Conservation (phyloP, 345 rosid genomes). For the Eucalyptus curtisii region DNA sequence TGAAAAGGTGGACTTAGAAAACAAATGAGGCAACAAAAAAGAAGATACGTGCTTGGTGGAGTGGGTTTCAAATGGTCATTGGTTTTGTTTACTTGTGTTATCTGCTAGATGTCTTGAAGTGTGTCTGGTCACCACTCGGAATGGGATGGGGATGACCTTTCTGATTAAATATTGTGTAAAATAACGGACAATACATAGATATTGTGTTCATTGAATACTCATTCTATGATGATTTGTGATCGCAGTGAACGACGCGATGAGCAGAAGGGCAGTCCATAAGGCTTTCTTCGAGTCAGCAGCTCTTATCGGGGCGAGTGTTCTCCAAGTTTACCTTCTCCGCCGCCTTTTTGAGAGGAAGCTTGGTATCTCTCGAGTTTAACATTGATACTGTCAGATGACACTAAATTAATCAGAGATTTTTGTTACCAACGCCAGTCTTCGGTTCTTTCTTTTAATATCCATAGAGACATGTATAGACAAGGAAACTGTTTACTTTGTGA, state of each 20-base stretch:
- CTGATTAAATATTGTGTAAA: not conserved
- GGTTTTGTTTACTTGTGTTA: not conserved
- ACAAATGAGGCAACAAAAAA: not conserved
- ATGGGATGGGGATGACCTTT: not conserved
- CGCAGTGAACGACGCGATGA: slow-evolving; percentile 60
- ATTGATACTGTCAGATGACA: not conserved
- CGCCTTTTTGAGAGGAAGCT: slow-evolving; percentile 57
- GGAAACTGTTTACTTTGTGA: not conserved
- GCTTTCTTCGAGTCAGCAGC: slow-evolving; percentile 55
- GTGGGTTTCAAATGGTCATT: not conserved
- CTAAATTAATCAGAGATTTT: not conserved
- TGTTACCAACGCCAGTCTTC: not conserved
- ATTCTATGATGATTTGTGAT: not conserved
- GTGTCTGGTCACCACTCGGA: not conserved
- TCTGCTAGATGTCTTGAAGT: not conserved
- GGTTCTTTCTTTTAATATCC: not conserved
- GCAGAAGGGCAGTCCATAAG: slow-evolving; percentile 53
- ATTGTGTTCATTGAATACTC: not conserved
- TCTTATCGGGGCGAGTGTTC: slow-evolving; percentile 37
- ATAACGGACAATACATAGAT: not conserved
- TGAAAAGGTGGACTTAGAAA: not conserved
- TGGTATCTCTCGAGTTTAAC: slow-evolving; percentile 52
- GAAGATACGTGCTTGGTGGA: not conserved
- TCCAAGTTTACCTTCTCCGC: slow-evolving; percentile 57
- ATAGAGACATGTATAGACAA: not conserved